These are phyloP conservation scores for Rhynchosporium graminicola DNA, from an alignment of 2,329 filamentous ascomycete species.

Conservation along the genomic window DNA sequence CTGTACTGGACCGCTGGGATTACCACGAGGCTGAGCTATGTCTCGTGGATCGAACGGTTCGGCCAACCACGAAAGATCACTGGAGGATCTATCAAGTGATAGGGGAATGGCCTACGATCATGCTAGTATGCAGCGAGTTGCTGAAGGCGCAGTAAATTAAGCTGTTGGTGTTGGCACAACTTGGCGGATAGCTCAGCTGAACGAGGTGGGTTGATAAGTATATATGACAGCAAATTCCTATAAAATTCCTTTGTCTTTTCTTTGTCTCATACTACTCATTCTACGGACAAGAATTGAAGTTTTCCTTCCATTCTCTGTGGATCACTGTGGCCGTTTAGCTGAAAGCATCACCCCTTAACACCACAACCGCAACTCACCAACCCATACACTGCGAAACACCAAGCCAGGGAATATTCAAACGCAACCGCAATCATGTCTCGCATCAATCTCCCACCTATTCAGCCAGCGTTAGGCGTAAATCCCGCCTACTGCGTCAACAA, in stretches of 20 bases:
- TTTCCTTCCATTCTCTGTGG: too few relatives aligned
- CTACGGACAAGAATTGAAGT: background rate
- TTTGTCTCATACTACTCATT: background rate
- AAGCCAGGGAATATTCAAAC: background rate
- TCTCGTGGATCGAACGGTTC: background rate
- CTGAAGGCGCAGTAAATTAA: conserved; percentile 1
- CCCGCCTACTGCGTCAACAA: conserved; percentile 32
- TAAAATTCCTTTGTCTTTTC: background rate
- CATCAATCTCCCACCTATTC: conserved; percentile 27
- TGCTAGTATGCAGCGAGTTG: background rate
- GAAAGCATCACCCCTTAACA: background rate
- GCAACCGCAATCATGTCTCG: conserved; percentile 17
- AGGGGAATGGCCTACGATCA: background rate
- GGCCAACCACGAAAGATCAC: conserved; percentile 1
- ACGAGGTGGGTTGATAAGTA: conserved; percentile 1
- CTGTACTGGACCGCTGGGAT: background rate
- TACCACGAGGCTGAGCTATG: background rate
- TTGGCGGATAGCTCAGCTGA: background rate
- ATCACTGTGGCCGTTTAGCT: too few relatives aligned
- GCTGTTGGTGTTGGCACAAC: background rate
- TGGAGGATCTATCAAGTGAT: background rate
- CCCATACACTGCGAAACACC: background rate
- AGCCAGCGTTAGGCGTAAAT: conserved; percentile 32
- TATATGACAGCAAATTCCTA: conserved; percentile 2
- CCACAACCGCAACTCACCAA: background rate